Evolutionary conservation across 306 rosid genomes (phyloP).

Genomic region (Hylodesmum podocarpum): DNA sequence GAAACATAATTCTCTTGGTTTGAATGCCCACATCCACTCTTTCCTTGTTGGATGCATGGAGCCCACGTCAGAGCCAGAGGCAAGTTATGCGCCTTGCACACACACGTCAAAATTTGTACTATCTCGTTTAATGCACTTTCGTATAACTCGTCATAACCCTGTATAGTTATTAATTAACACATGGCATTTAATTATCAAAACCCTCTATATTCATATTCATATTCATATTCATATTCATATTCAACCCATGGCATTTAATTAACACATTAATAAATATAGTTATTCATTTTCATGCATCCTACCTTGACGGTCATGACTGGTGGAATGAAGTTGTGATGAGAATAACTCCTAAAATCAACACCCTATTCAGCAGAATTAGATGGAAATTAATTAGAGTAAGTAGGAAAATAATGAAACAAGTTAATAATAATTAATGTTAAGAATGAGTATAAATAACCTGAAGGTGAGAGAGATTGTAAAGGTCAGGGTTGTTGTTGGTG

Average conservation of each 20-base stretch:
- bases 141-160: background rate
- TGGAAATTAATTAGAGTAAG: too few relatives aligned
- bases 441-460: too few relatives aligned
- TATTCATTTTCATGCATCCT: background rate
- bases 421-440: too few relatives aligned
- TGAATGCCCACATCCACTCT: background rate
- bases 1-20: background rate
- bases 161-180: background rate
- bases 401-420: too few relatives aligned
- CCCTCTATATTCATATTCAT: too few relatives aligned
- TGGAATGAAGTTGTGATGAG: background rate
- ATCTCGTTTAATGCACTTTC: background rate
- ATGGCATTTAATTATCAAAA: too few relatives aligned
- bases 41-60: conserved; percentile 11
- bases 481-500: background rate
- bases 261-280: too few relatives aligned
- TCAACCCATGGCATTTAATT: too few relatives aligned
- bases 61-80: background rate
- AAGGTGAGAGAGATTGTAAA: background rate
- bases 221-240: too few relatives aligned
- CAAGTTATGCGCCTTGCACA: background rate
- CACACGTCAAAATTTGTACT: background rate
- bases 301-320: background rate
- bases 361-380: background rate
- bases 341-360: background rate